Base-by-base conservation (phyloP, 2,329 filamentous ascomycete species). In the Paecilomyces variotii region DNA sequence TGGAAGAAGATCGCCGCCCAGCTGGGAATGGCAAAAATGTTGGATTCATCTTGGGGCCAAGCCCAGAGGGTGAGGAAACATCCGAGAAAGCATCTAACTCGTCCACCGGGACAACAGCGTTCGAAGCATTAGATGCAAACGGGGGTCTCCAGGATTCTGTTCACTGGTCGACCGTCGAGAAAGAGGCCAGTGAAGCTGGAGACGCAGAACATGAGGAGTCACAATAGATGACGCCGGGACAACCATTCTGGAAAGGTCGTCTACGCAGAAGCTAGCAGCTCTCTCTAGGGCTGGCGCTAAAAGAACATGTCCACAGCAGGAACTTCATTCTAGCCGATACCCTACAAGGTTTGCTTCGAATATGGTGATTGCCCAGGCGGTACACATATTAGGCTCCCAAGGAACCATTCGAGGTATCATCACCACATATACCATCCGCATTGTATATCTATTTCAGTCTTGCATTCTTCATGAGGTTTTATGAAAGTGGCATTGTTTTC, bases 1-100 rank as follows among this genome's bases (percentile, higher is more conserved):
- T 97, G 14, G 74, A 76, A 62, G 74, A 76, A 58, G 60, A 64
- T 49, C 69, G 68, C 7, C 68, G 69, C 4, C 67, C 70, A 51
- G 67, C 72, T 19, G 68, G 66, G 7, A 70, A 66, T 11, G 74
- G 73, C 24, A 76, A 76, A 60, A 74, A 71, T 56, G 74, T 77
- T n/a, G 74, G 74, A 30, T 77, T 77, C 60, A 71, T 69, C 27
- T 66, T 74, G n/a, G 68, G 71, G 45, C 65, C 65, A 7, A 66
- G 67, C 35, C 50, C 57, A 3, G 62, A 60, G 25, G 59, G 66
- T 19, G 30, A 53, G 26, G 58, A 55, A 25, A 60, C 58, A 14
- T 35, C 35, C 10, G 63, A 62, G 7, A 58, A 62, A 54, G 54
- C 19, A 30, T 53, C 19, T 11, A 56, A 52, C 27, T 34, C 24